These are phyloP conservation scores for Schwanniomyces polymorphus DNA, from an alignment of 805 yeast genomes.

Conservation along the genomic window DNA sequence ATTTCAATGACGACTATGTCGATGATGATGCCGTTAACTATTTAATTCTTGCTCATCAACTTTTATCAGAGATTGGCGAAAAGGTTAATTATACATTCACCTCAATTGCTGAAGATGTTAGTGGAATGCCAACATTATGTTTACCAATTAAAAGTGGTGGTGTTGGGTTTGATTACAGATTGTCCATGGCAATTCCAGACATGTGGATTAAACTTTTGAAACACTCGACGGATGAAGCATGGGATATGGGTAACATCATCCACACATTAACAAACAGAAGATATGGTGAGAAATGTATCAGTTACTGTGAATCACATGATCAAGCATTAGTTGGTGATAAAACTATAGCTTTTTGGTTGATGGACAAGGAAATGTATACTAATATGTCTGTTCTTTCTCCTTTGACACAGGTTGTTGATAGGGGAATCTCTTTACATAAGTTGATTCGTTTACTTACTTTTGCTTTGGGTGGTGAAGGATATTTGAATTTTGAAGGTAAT, in stretches of 20 bases:
- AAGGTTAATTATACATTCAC: constrained; percentile 48
- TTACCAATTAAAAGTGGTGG: constrained; percentile 76
- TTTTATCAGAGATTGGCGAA: constrained; percentile 55
- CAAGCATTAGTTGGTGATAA: constrained; percentile 98
- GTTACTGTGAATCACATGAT: constrained; percentile 94
- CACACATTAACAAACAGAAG: constrained; percentile 86
- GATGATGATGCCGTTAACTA: constrained; percentile 87
- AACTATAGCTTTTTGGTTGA: constrained; percentile 94
- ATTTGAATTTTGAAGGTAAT: constrained; percentile 93
- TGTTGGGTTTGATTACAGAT: constrained; percentile 87
- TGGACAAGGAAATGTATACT: constrained; percentile 98
- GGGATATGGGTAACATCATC: constrained; percentile 84
- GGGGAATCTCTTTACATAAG: constrained; percentile 91
- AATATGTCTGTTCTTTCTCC: constrained; percentile 81
- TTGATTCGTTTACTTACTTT: constrained; percentile 86
- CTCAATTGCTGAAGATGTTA: constrained; percentile 93
- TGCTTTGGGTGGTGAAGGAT: constrained; percentile 95
- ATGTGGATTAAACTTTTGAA: constrained; percentile 97
- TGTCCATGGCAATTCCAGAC: constrained; percentile 97
- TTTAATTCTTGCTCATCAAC: constrained; percentile 85
- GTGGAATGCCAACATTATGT: constrained; percentile 96
- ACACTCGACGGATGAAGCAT: constrained; percentile 80
- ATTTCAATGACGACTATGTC: constrained; percentile 73
- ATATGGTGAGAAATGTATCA: constrained; percentile 82
- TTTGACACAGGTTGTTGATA: constrained; percentile 74